Evolutionary conservation across 164 flowering plant genomes (phyloP).

Genomic region (Berberis thunbergii): DNA sequence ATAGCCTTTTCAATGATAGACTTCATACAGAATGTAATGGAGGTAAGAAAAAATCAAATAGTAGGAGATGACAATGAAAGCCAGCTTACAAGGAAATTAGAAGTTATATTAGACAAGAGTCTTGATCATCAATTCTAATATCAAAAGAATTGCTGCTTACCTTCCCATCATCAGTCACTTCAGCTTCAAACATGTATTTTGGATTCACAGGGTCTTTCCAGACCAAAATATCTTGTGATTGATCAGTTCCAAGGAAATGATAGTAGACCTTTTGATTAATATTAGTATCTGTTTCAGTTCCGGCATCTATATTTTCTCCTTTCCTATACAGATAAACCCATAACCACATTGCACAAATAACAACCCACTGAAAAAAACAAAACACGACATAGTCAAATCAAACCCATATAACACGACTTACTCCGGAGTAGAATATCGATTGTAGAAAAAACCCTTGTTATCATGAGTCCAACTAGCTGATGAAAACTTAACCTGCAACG

Average conservation of each 20-base stretch:
- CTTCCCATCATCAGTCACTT: conserved; percentile 91
- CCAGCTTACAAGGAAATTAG: no score
- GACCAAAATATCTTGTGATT: conserved; percentile 84
- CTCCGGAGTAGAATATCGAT: conserved; percentile 90
- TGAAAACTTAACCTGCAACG: conserved; percentile 80
- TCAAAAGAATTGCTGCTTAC: conserved; percentile 20
- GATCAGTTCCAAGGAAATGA: conserved; percentile 84
- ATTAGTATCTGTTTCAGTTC: conserved; percentile 83
- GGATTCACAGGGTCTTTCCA: conserved; percentile 88
- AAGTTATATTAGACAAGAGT: no score
- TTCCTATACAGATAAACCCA: conserved; percentile 32
- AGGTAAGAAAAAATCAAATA: no score
- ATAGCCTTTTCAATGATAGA: background rate
- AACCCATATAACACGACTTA: conserved; percentile 13
- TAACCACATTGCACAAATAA: background rate
- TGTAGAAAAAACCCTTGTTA: conserved; percentile 86
- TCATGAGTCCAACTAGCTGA: conserved; percentile 86
- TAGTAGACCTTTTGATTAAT: conserved; percentile 77
- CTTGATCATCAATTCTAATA: no score
- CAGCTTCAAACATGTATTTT: conserved; percentile 35
- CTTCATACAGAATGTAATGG: no score
- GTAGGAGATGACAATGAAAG: no score
- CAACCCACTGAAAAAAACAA: background rate
- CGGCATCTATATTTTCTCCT: conserved; percentile 70
- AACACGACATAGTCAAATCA: no score